Conservation (phyloP, 2,329 filamentous ascomycete species). For the Pyrenophora tritici-repentis region DNA sequence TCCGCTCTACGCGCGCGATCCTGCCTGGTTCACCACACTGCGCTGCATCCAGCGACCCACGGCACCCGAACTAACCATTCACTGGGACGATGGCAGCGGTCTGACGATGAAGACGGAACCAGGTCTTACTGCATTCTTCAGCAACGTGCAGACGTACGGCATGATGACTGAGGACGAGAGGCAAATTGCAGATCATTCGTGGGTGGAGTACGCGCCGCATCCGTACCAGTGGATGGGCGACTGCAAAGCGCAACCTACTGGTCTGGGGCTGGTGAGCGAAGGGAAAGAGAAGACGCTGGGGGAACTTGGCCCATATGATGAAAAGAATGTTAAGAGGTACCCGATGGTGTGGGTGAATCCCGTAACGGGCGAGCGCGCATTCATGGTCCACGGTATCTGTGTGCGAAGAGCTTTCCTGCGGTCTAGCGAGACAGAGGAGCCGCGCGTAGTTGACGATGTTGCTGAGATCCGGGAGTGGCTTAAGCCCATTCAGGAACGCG, state of each 20-base stretch:
- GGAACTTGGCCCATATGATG: slow-evolving; percentile 47
- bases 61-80: slow-evolving; percentile 44
- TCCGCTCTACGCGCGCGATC: slow-evolving; percentile 51
- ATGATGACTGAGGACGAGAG: slow-evolving; percentile 52
- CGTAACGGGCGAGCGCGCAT: slow-evolving; percentile 44
- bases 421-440: slow-evolving; percentile 38
- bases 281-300: slow-evolving; percentile 48
- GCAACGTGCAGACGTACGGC: slow-evolving; percentile 50
- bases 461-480: slow-evolving; percentile 46
- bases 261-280: slow-evolving; percentile 49
- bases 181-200: slow-evolving; percentile 50
- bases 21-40: slow-evolving; percentile 52
- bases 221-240: slow-evolving; percentile 48
- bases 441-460: slow-evolving; percentile 48
- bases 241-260: slow-evolving; percentile 50
- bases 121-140: slow-evolving; percentile 53
- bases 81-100: slow-evolving; percentile 53
- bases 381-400: slow-evolving; percentile 7
- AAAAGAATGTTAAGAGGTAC: slow-evolving; percentile 48
- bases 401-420: slow-evolving; percentile 46
- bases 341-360: slow-evolving; percentile 57
- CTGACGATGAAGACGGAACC: slow-evolving; percentile 52
- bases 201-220: slow-evolving; percentile 54
- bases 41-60: slow-evolving; percentile 49
- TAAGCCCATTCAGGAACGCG: slow-evolving; percentile 47